phyloP scores from a whole-genome alignment of 1,139 yeast species.

The Magnusiomyces sp. region DNA sequence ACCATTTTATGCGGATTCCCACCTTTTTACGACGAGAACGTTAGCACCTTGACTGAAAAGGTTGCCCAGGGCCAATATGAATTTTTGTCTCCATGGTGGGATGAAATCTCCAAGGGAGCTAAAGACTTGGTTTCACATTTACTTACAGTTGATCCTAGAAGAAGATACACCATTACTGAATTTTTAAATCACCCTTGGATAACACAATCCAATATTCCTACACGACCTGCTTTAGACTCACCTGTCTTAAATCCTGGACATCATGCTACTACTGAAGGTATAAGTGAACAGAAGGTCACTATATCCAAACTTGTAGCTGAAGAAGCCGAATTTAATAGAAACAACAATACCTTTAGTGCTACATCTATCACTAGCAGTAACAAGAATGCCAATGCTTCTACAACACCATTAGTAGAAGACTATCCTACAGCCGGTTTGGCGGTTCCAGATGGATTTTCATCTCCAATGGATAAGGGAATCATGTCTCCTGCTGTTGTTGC shows the following conservation, averaged over 20 bases:
- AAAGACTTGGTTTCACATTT: slow-evolving; percentile 68
- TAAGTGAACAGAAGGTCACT: neutral
- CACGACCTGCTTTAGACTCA: slow-evolving; percentile 26
- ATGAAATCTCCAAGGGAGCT: slow-evolving; percentile 74
- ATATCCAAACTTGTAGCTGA: neutral
- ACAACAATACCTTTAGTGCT: neutral
- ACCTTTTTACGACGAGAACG: slow-evolving; percentile 87
- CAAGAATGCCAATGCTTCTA: neutral
- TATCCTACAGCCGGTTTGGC: neutral
- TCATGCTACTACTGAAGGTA: neutral
- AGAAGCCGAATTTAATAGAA: neutral
- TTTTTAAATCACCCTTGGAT: slow-evolving; percentile 86
- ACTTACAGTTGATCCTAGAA: slow-evolving; percentile 72
- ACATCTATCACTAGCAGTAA: neutral
- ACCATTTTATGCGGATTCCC: slow-evolving; percentile 92
- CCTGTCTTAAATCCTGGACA: slow-evolving; percentile 13
- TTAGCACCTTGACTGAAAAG: slow-evolving; percentile 69
- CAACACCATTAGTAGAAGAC: neutral
- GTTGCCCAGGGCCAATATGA: slow-evolving; percentile 78
- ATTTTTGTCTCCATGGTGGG: slow-evolving; percentile 95
- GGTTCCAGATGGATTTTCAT: neutral
- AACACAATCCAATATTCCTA: slow-evolving; percentile 26
- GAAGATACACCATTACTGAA: slow-evolving; percentile 70
- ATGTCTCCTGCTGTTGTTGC: slow-evolving; percentile 90
- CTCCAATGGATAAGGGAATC: slow-evolving; percentile 21